Evolutionary conservation across 2,329 filamentous ascomycete genomes (phyloP), one percentile per base, ranked within the genome.

Genomic region (Cladosporium sp.): DNA sequence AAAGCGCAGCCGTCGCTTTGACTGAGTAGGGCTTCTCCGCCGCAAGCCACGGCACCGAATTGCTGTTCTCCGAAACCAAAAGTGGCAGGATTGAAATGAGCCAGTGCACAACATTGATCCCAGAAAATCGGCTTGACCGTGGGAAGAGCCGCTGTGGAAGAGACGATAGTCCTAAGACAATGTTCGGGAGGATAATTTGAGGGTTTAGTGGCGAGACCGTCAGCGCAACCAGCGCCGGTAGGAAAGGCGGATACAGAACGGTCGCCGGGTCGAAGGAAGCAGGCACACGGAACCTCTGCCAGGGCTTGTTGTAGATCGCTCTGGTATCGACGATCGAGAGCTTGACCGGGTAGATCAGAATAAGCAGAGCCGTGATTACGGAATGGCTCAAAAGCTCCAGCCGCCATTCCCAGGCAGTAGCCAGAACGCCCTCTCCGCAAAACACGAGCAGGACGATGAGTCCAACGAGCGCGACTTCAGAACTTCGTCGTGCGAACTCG

Each of bases 241-340:
- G 77, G 2, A 84, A 71, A 5, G 86, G 79, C 14, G 92, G 92
- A 66, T 96, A 97, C 53, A 96, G 70, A n/a, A 95, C 77, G 9
- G 91, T 89, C 6, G 92, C 92, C 2, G 90, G 91, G 64, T 97
- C 92, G 69, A 96, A 95, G n/a, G 81, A 78, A 3, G 82, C 73
- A 0, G 90, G 89, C 35, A 95, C 74, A 38, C 77, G 76, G 61
- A 84, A 70, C 18, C 66, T 63, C 44, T 80, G 45, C 75, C 74
- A 58, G 66, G 71, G 46, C 70, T 60, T 63, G 28, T 53, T 62
- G 28, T 57, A 62, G 13, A 56, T 56, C 9, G 61, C 60, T 32
- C 55, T 58, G 4, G 60, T 64, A 56, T 67, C 65, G 38, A 68
- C 62, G 45, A 68, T 60, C 4, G 65, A 68, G 11, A 68, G 55